A percentile compares a stretch with the other conserved stretches of the same genome.
phyloP scores from a whole-genome alignment of 2,329 filamentous ascomycete species.

The Trichoderma koningiopsis region DNA sequence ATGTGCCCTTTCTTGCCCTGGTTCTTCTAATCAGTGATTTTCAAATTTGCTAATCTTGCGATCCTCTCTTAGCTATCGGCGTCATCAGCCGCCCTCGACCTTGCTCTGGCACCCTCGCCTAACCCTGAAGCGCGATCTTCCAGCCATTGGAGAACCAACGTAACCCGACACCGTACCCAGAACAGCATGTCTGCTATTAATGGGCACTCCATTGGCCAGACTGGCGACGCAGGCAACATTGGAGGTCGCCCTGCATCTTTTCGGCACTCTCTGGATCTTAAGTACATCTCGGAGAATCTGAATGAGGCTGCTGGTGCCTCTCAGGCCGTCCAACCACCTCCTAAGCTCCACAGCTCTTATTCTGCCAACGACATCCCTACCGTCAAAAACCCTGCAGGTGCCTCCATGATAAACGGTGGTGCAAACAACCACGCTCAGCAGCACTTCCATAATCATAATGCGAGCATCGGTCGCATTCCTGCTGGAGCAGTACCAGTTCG shows the following conservation, averaged over 20 bases:
- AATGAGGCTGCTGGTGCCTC: slow-evolving; percentile 46
- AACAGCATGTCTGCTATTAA: slow-evolving; percentile 58
- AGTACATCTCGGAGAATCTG: slow-evolving; percentile 52
- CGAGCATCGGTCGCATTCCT: slow-evolving; percentile 78
- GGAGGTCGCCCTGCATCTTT: slow-evolving; percentile 51
- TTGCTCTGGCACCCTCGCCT: slow-evolving; percentile 70
- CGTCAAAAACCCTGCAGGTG: slow-evolving; percentile 67
- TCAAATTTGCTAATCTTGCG: background rate
- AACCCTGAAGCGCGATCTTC: slow-evolving; percentile 56
- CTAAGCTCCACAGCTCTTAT: slow-evolving; percentile 83
- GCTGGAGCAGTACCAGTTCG: slow-evolving; percentile 65
- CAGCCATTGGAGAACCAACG: slow-evolving; percentile 60
- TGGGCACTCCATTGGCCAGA: slow-evolving; percentile 44
- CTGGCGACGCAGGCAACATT: slow-evolving; percentile 50
- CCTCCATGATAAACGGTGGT: slow-evolving; percentile 46
- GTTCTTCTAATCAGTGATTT: background rate
- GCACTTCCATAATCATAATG: slow-evolving; percentile 76
- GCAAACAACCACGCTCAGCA: slow-evolving; percentile 63
- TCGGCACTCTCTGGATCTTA: slow-evolving; percentile 61
- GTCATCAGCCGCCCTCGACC: slow-evolving; percentile 78
- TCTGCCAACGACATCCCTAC: slow-evolving; percentile 89
- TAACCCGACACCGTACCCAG: slow-evolving; percentile 69
- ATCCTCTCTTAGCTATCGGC: slow-evolving; percentile 64
- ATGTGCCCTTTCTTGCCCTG: background rate
- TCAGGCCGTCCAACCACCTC: slow-evolving; percentile 58